Evolutionary conservation across 1,284 basidiomycete genomes (phyloP).

Genomic region (Austroboletus novae-zelandiae): DNA sequence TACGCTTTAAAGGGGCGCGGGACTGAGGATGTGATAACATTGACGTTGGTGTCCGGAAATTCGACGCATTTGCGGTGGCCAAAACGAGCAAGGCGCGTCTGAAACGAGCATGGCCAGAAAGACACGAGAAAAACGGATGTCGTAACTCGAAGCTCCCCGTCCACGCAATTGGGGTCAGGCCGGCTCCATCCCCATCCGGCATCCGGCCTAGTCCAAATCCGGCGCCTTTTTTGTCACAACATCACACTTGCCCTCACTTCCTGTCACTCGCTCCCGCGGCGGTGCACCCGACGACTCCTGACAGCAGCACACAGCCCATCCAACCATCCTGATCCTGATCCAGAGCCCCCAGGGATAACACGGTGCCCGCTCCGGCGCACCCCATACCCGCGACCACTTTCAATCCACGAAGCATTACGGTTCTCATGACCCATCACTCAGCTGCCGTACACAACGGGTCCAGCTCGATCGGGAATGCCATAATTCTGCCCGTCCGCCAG

Average conservation of each 20-base stretch:
- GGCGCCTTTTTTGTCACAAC: conserved; percentile 1
- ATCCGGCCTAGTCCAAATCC: conserved; percentile 15
- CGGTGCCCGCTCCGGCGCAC: not conserved
- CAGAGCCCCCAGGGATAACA: too few species aligned
- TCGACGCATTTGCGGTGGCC: conserved; percentile 26
- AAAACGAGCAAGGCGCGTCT: conserved; percentile 12
- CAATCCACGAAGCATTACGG: conserved; percentile 12
- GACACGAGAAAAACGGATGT: conserved; percentile 37
- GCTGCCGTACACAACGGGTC: conserved; percentile 3
- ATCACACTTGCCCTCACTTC: conserved; percentile 1
- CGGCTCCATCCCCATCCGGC: conserved; percentile 11
- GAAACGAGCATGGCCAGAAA: conserved; percentile 27
- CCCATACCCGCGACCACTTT: conserved; percentile 4
- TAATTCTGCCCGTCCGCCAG: conserved; percentile 6
- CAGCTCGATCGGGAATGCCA: conserved; percentile 13
- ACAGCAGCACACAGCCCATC: too few species aligned
- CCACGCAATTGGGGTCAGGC: conserved; percentile 27
- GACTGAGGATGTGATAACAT: conserved; percentile 19
- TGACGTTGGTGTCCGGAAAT: conserved; percentile 35
- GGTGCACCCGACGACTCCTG: too few species aligned
- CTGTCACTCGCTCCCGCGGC: conserved; percentile 4
- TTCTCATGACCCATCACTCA: conserved; percentile 11
- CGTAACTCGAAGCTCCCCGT: conserved; percentile 35
- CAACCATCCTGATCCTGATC: too few species aligned
- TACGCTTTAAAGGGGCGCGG: conserved; percentile 23